These are phyloP conservation scores for Phytophthora fragariaefolia DNA, from an alignment of 352 stramenopile genomes.

Conservation along the genomic window DNA sequence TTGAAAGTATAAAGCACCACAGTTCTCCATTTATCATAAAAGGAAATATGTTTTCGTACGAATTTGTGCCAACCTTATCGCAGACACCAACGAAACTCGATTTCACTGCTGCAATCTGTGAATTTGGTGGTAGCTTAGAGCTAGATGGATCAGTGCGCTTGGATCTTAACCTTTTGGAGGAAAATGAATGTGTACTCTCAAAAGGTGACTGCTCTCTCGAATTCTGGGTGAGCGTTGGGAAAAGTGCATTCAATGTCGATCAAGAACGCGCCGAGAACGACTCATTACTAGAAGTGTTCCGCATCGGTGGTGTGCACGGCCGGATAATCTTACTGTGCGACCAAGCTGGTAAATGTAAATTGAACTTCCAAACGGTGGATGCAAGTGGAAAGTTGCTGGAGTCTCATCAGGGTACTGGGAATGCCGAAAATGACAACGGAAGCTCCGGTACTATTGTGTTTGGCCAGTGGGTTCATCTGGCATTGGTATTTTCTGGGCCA, in stretches of 20 bases:
- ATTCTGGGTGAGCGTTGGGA: conserved; percentile 53
- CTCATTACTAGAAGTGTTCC: conserved; percentile 35
- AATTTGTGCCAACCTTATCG: conserved; percentile 32
- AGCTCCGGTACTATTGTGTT: conserved; percentile 13
- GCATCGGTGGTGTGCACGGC: conserved; percentile 17
- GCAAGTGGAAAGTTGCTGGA: conserved; percentile 8
- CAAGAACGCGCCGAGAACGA: not conserved
- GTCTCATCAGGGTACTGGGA: conserved; percentile 5
- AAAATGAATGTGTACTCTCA: conserved; percentile 24
- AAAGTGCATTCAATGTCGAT: conserved; percentile 11
- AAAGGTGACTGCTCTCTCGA: conserved; percentile 60
- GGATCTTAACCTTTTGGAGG: conserved; percentile 25
- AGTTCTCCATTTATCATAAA: conserved; percentile 53
- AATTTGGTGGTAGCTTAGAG: conserved; percentile 30
- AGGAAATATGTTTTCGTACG: conserved; percentile 51
- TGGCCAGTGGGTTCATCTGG: conserved; percentile 59
- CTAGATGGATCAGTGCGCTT: conserved; percentile 47
- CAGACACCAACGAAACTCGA: conserved; percentile 9
- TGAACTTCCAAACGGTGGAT: conserved; percentile 20
- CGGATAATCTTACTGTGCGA: conserved; percentile 30
- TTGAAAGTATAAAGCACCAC: conserved; percentile 19
- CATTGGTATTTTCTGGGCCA: conserved; percentile 53
- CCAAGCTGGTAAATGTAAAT: conserved; percentile 14
- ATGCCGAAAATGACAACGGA: not conserved
- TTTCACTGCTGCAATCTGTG: conserved; percentile 16